Evolutionary conservation across 1,284 basidiomycete species (phyloP).

Genomic region (Sutorius eximius): DNA sequence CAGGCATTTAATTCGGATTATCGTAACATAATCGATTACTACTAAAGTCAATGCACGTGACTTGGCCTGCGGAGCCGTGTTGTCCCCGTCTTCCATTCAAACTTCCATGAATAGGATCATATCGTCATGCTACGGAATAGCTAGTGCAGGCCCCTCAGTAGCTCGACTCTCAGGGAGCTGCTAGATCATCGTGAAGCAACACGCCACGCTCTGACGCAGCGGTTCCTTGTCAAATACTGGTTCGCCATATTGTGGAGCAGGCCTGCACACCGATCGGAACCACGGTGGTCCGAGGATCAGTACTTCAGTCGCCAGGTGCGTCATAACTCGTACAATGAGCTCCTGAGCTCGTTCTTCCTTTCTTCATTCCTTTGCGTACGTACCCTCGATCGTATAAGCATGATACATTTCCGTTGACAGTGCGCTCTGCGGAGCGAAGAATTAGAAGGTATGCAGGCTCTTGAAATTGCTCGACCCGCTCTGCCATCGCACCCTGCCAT

Average conservation of each 20-base stretch:
- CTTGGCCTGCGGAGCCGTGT: neutral
- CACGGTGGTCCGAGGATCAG: conserved; percentile 19
- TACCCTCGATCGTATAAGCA: neutral
- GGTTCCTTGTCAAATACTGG: conserved; percentile 7
- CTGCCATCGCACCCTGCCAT: neutral
- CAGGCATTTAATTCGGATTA: no score
- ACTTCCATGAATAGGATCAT: neutral
- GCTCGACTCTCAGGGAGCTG: neutral
- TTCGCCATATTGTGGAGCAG: neutral
- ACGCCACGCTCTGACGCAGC: neutral
- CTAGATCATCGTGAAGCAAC: neutral
- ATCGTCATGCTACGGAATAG: neutral
- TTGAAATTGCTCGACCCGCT: conserved; percentile 1
- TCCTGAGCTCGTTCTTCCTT: conserved; percentile 1
- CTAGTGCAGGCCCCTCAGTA: neutral
- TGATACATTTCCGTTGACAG: neutral
- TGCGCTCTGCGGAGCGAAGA: neutral
- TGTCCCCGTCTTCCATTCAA: neutral
- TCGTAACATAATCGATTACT: no score
- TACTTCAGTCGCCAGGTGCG: neutral
- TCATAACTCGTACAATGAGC: neutral
- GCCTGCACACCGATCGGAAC: conserved; percentile 4
- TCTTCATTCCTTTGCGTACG: neutral
- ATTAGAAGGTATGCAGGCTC: neutral
- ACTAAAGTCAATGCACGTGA: conserved; percentile 12